Evolutionary conservation across 2,329 filamentous ascomycete genomes (phyloP).

Genomic region (Polytolypa hystricis): DNA sequence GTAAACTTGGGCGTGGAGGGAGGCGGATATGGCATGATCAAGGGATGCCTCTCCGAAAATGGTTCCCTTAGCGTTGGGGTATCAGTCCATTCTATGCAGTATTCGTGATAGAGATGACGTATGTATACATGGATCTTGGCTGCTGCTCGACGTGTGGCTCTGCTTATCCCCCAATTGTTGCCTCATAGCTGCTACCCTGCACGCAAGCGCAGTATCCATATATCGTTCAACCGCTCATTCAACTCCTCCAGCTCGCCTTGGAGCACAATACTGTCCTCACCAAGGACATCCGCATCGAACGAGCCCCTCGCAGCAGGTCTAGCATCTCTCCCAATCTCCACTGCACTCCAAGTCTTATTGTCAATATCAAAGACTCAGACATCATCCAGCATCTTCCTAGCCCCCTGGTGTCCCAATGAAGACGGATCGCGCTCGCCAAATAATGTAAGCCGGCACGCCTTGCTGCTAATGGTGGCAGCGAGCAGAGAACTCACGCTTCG

Average conservation of each 20-base stretch:
- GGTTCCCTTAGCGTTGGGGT: too few relatives aligned
- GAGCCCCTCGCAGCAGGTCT: conserved; percentile 38
- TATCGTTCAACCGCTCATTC: conserved; percentile 41
- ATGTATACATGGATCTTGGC: too few relatives aligned
- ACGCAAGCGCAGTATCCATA: conserved; percentile 40
- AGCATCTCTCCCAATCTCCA: conserved; percentile 16
- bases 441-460: conserved; percentile 35
- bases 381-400: conserved; percentile 46
- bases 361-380: conserved; percentile 38
- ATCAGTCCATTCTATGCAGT: too few relatives aligned
- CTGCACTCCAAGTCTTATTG: conserved; percentile 23
- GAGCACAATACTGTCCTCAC: conserved; percentile 29
- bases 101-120: too few relatives aligned
- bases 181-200: too few relatives aligned
- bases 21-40: too few relatives aligned
- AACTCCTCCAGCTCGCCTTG: conserved; percentile 43
- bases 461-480: conserved; percentile 26
- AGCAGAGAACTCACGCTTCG: conserved; percentile 42
- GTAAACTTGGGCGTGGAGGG: too few relatives aligned
- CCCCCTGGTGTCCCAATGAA: conserved; percentile 42
- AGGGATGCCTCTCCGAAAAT: too few relatives aligned
- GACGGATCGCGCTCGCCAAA: conserved; percentile 47
- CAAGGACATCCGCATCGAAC: conserved; percentile 41
- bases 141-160: too few relatives aligned
- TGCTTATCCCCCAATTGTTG: too few relatives aligned